Evolutionary conservation across 352 stramenopile genomes (phyloP), one percentile per base, ranked within the genome.

Genomic region (Globisporangium nagaii): DNA sequence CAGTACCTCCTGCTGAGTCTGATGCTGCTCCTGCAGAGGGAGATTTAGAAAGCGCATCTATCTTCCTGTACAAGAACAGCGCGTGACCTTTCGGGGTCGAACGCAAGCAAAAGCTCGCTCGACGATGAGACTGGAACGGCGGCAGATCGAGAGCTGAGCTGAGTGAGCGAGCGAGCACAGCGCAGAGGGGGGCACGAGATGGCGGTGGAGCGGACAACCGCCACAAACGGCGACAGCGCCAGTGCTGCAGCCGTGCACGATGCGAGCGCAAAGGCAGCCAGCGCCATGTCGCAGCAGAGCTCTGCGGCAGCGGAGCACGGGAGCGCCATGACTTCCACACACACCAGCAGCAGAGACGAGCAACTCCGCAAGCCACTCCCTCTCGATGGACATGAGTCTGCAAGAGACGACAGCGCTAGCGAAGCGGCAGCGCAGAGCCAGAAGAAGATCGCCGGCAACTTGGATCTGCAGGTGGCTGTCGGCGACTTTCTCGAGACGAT

Each of bases 401-500:
- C 42, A 24, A 48, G n/a, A n/a, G 43, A 27, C 1, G 15, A 15
- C 37, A 20, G n/a, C n/a, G n/a, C 9, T 37, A 12, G 17, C 7
- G 17, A 24, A 35, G 27, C 28, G 25, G 9, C 4, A n/a, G 7
- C 10, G n/a, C n/a, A n/a, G n/a, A n/a, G n/a, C n/a, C n/a, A n/a
- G n/a, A n/a, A 50, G 17, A 36, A 25, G 17, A 19, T 32, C n/a
- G 43, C 27, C 9, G 27, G 27, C 7, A 28, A 37, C n/a, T 13
- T 50, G 9, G 3, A 54, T 9, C 17, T 54, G 15, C 47, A 54
- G 19, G 15, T 40, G n/a, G 27, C 31, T 3, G 35, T 79, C 37
- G 63, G 68, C 12, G 61, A 46, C 13, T 70, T 82, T 31, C 42
- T 91, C 22, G 78, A 91, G 61, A 81, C 66, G 11, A 63, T 71